Evolutionary conservation across 257 asterid genomes (phyloP).

Genomic region (Leonotis leonurus): DNA sequence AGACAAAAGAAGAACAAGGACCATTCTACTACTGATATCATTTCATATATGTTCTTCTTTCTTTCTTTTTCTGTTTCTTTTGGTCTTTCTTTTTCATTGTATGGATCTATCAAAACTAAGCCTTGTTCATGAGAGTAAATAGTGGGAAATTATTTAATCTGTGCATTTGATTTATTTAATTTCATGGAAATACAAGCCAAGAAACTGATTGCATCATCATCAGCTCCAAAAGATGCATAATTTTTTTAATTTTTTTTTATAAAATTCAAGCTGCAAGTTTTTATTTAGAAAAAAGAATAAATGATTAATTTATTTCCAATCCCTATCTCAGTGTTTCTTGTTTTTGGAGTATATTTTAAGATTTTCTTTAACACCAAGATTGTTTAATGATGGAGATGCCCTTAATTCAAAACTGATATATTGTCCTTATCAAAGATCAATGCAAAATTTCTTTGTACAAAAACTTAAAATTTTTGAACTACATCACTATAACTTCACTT

Average conservation of each 20-base stretch:
- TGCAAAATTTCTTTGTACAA: not conserved
- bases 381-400: slow-evolving; percentile 22
- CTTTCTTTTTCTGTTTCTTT: not conserved
- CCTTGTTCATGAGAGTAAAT: not conserved
- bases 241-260: too few species aligned
- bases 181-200: not conserved
- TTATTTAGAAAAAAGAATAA: not conserved
- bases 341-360: slow-evolving; percentile 9
- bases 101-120: too few species aligned
- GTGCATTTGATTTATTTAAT: not conserved
- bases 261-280: too few species aligned
- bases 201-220: too few species aligned
- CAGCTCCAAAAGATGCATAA: too few species aligned
- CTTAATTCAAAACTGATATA: slow-evolving; percentile 17
- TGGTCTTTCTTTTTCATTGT: not conserved
- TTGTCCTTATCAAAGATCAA: slow-evolving; percentile 19
- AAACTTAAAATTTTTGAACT: not conserved
- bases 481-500: not conserved
- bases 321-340: slow-evolving; percentile 13
- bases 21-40: slow-evolving; percentile 18
- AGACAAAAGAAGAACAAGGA: slow-evolving; percentile 49
- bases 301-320: slow-evolving; percentile 5
- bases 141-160: not conserved
- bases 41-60: not conserved
- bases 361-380: slow-evolving; percentile 6